Conservation (phyloP, 2,329 filamentous ascomycete species). For the Nemania bipapillata region DNA sequence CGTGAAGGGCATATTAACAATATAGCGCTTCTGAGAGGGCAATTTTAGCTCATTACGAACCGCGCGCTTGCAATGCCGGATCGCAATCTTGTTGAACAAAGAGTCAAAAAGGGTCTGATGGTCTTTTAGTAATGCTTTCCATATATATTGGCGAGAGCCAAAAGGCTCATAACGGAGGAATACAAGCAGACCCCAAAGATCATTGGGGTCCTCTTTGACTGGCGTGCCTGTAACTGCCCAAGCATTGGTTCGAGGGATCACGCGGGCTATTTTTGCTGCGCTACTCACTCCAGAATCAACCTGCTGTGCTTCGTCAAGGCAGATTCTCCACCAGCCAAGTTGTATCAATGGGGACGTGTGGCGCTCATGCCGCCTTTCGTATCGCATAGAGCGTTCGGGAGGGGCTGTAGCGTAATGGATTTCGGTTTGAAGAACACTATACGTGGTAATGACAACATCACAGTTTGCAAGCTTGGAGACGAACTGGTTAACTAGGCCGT, state of each 20-base stretch:
- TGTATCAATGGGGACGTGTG: slow-evolving; percentile 80
- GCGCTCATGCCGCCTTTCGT: slow-evolving; percentile 72
- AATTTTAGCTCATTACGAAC: slow-evolving; percentile 82
- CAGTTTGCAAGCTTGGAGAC: slow-evolving; percentile 60
- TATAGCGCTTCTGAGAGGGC: slow-evolving; percentile 83
- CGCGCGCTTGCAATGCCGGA: slow-evolving; percentile 86
- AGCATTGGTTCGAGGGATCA: slow-evolving; percentile 84
- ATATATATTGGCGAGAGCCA: slow-evolving; percentile 70
- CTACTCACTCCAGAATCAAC: slow-evolving; percentile 88
- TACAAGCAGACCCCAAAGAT: slow-evolving; percentile 81
- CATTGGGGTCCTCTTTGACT: slow-evolving; percentile 78
- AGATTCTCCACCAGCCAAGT: slow-evolving; percentile 88
- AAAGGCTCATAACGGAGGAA: slow-evolving; percentile 86
- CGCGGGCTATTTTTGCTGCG: slow-evolving; percentile 80
- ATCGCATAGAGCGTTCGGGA: slow-evolving; percentile 74
- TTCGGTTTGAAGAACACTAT: slow-evolving; percentile 78
- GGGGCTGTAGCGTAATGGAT: slow-evolving; percentile 78
- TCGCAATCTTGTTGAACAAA: slow-evolving; percentile 76
- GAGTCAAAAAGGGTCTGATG: slow-evolving; percentile 73
- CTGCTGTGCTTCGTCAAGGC: slow-evolving; percentile 86
- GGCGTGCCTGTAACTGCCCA: slow-evolving; percentile 96
- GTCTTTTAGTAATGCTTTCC: slow-evolving; percentile 71
- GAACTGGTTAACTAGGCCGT: slow-evolving; percentile 53
- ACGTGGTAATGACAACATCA: slow-evolving; percentile 73
- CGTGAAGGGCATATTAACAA: slow-evolving; percentile 90